phyloP scores from a whole-genome alignment of 2,329 filamentous ascomycete genomes.

The Diaporthe citriasiana region DNA sequence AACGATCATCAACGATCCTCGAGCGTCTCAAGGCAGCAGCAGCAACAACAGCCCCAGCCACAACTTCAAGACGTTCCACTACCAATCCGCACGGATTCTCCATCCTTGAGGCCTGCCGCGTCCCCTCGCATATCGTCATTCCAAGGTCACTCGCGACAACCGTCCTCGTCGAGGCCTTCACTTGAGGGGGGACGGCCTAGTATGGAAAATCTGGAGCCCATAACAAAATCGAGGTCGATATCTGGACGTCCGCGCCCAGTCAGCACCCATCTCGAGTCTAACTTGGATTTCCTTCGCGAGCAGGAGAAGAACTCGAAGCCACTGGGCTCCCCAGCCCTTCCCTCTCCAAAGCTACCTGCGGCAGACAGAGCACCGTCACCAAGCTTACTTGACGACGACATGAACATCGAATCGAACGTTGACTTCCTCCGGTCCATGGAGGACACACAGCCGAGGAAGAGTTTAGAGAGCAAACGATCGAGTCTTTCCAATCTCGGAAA shows the following conservation, averaged over 20 bases:
- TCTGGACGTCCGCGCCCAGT: constrained; percentile 75
- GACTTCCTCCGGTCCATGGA: constrained; percentile 87
- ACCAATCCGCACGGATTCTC: constrained; percentile 39
- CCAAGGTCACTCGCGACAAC: constrained; percentile 56
- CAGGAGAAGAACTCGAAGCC: constrained; percentile 71
- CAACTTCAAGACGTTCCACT: constrained; percentile 41
- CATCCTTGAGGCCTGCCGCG: constrained; percentile 46
- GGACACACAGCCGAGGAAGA: constrained; percentile 70
- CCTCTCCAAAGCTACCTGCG: constrained; percentile 51
- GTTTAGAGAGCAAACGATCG: constrained; percentile 78
- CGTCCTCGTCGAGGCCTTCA: constrained; percentile 73
- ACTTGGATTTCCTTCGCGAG: constrained; percentile 85
- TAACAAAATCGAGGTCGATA: constrained; percentile 64
- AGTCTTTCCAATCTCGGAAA: constrained; percentile 80
- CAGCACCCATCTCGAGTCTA: constrained; percentile 87
- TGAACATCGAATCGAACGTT: constrained; percentile 82
- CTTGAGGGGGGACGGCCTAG: constrained; percentile 79
- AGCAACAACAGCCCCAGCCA: constrained; percentile 42
- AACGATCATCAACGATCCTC: constrained; percentile 56
- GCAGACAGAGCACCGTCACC: constrained; percentile 58
- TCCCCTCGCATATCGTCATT: constrained; percentile 51
- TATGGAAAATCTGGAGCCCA: constrained; percentile 70
- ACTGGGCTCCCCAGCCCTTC: constrained; percentile 52
- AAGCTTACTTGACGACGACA: constrained; percentile 63
- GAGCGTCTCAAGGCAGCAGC: constrained; percentile 55